Evolutionary conservation across 2,329 filamentous ascomycete species (phyloP), one percentile per base, ranked within the genome.

Genomic region (Aspergillus pseudoterreus): DNA sequence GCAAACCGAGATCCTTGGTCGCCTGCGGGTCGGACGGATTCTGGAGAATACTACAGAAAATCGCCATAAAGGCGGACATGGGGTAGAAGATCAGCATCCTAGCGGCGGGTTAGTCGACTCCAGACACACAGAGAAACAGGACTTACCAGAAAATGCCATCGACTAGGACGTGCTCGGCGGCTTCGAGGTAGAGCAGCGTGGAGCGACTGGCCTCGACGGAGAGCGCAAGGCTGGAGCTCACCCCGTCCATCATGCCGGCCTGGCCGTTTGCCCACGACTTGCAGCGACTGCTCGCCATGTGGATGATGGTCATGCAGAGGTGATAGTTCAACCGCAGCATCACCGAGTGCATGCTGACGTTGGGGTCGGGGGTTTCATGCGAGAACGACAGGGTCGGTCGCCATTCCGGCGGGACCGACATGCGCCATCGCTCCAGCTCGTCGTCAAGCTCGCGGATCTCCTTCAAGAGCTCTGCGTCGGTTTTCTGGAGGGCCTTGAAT

Each of bases 41-140:
- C 19, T 72, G 66, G 0, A 84, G 65, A 27, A 83, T 74, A 52
- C 78, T 80, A 66, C 77, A 80, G 58, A 83, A 84, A 0, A 84
- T 68, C 1, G 73, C 74, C 48, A 82, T 68, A 12, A 81, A 67
- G 1, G 81, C 80, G 0, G 78, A 76, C 49, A 81, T 75, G 1
- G 81, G 80, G 49, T 83, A 83, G 57, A 81, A 83, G 2, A 81
- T 69, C 3, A 82, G 63, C n/a, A 75, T 64, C 79, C 81, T 82
- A 47, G 30, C 1, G 15, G 9, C 39, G 17, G 14, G 5, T 27
- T 38, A 4, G 17, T n/a, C 4, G 33, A 11, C 5, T 42, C 12
- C 33, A 22, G 22, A 22, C n/a, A 41, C 33, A 15, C 21, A 32
- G 43, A 14, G n/a, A 2, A 33, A 32, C 17, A 8, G 9, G 12